Evolutionary conservation across 768 basidiomycete genomes (phyloP).

Genomic region (Lyophyllum atratum): DNA sequence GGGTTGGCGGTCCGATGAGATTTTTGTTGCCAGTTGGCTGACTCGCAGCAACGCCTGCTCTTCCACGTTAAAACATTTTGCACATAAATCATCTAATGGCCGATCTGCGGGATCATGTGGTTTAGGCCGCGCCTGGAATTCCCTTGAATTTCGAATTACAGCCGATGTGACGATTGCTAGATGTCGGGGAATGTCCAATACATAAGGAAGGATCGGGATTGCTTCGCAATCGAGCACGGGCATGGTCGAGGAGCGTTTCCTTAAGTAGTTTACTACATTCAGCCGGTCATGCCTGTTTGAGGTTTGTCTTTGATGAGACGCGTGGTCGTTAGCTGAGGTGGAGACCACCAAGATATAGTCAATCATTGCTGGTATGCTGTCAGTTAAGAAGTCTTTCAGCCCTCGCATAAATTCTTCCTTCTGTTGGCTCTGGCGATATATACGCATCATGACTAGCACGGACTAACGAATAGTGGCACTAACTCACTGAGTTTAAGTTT

Average conservation of each 20-base stretch:
- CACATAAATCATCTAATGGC: conserved; percentile 56
- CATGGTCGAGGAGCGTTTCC: conserved; percentile 57
- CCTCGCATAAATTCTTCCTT: conserved; percentile 85
- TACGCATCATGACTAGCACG: background rate
- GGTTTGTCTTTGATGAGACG: conserved; percentile 27
- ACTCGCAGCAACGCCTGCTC: conserved; percentile 68
- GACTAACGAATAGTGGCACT: background rate
- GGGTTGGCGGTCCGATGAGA: conserved; percentile 29
- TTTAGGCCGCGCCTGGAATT: conserved; percentile 36
- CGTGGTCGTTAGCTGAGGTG: conserved; percentile 42
- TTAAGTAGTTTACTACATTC: conserved; percentile 54
- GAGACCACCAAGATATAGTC: conserved; percentile 80
- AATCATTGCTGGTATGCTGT: conserved; percentile 68
- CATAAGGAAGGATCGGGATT: conserved; percentile 70
- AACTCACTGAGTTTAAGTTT: conserved; percentile 65
- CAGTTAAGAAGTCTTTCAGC: conserved; percentile 70
- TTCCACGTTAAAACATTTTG: conserved; percentile 69
- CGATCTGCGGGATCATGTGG: conserved; percentile 36
- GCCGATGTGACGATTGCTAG: conserved; percentile 76
- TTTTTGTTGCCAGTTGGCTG: conserved; percentile 53
- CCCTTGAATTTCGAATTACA: conserved; percentile 65
- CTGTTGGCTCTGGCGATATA: conserved; percentile 48
- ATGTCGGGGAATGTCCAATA: conserved; percentile 78
- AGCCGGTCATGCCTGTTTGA: conserved; percentile 52
- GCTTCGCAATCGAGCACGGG: conserved; percentile 66